Evolutionary conservation across 768 basidiomycete genomes (phyloP), one percentile per base, ranked within the genome.

Genomic region (Pluteus cervinus): DNA sequence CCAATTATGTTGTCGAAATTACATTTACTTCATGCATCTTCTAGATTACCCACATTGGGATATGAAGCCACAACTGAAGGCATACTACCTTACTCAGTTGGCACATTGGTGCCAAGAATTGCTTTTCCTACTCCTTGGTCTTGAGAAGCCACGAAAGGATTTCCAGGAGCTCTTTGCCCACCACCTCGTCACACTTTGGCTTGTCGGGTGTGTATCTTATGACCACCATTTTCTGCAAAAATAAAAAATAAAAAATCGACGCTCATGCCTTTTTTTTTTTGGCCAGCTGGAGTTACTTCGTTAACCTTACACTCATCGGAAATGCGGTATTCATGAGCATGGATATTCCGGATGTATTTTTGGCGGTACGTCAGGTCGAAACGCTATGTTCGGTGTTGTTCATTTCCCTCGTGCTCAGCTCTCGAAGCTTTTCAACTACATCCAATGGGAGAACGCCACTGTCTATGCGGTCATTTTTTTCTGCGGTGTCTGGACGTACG

Each of bases 121-220:
- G 43, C 60, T 98, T 14, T 81, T 99, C 12, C 72, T 97, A 6
- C 63, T 85, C 3, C 73, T 93, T 9, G 67, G 80, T 31, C 73
- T 99, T 10, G 96, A 99, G 62, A 97, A 96, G 56, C 94, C 96
- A 0, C 76, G 96, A 34, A 90, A 86, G 56, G 96, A 99, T 56
- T 91, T 83, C 55, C 49, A 56, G 14, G 94, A 97, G 57, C 77
- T 97, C 11, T 75, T 96, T 14, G 73, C 73, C 0, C 96, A 99
- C 56, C 96, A 99, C 55, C 50, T 92, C 29, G 89, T 98, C 36
- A 97, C 96, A 0, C 69, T 98, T 9, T 99, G 92, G 91, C 71
- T 98, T 17, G 75, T 98, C 24, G 82, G 90, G 79, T 96, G 63
- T 29, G 71, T 54, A n/a, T 25, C 41, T 24, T 20, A 26, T 18